Base-by-base conservation (phyloP, 2,329 filamentous ascomycete species). In the Scedosporium boydii region DNA sequence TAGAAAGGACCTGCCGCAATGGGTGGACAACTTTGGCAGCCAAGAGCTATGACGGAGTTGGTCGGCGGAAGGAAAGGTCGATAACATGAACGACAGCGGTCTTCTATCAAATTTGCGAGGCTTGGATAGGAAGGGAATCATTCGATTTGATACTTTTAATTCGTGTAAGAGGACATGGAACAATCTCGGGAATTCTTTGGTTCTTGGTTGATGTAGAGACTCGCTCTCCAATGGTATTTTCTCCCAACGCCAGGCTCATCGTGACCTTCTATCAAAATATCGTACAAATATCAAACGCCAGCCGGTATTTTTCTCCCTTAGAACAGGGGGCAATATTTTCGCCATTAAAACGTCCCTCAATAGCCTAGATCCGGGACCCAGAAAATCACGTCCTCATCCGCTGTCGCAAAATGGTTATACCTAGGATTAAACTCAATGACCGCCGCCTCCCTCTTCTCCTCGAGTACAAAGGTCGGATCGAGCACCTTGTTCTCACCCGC, bases 371-470 rank as follows among this genome's bases (percentile, higher is more conserved):
- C 88, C 1, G 89, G 89, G 42, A 90, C 74, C 89, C 89, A 93
- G 68, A 93, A 90, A 21, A 90, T 76, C 64, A 91, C 78, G 61
- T 97, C 92, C 70, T 88, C 88, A 69, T 98, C 93, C 3, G 91
- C 95, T 55, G 88, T 95, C 7, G 91, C 93, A 67, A 98, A 83
- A 78, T 97, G 87, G 74, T 98, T 97, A 74, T 89, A 95, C 59
- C 93, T 83, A 27, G 93, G 95, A 71, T 97, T 98, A 73, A 92
- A 95, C 23, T 89, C 90, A 51, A 96, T 80, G 12, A 96, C 82
- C 0, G 89, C 89, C 4, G 85, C 85, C 75, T 85, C 86, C 71
- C 80, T 86, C 77, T 82, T 84, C 67, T 88, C 86, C 48, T 88
- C 85, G 57, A 89, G 76, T 57, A 84, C 85, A 74, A 82, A 82